These are phyloP conservation scores for Lachnellula cervina DNA, from an alignment of 2,329 filamentous ascomycete genomes.

Conservation along the genomic window DNA sequence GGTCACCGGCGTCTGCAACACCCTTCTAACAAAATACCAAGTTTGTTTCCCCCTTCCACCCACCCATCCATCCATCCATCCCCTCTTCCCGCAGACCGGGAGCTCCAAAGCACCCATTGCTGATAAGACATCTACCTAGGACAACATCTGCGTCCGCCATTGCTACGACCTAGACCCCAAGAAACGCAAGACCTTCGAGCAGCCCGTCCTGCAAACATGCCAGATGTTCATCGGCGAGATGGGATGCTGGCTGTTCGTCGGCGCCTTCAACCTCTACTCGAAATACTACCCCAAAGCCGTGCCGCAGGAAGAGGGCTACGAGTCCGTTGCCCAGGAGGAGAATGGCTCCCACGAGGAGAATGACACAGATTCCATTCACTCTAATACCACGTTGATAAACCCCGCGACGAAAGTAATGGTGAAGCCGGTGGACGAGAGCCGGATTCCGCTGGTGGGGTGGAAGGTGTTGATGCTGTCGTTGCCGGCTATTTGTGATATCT, in stretches of 20 bases:
- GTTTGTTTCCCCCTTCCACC: conserved; percentile 41
- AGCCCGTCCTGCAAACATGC: conserved; percentile 91
- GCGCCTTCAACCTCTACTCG: conserved; percentile 61
- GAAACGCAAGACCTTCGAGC: conserved; percentile 74
- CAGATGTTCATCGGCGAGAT: conserved; percentile 98
- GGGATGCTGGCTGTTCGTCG: conserved; percentile 91
- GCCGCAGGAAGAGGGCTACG: conserved; percentile 54
- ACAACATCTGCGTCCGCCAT: conserved; percentile 94
- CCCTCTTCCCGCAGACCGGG: no score
- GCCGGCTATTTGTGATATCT: conserved; percentile 89
- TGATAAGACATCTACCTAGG: conserved; percentile 44
- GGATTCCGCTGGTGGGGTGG: conserved; percentile 60
- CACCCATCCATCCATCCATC: neutral
- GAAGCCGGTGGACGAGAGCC: conserved; percentile 47
- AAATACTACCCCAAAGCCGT: conserved; percentile 45
- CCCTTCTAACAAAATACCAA: conserved; percentile 93
- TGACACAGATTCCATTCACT: conserved; percentile 43
- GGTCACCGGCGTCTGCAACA: conserved; percentile 93
- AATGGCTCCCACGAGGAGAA: conserved; percentile 16
- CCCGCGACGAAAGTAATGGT: conserved; percentile 49
- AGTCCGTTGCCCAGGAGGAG: conserved; percentile 48
- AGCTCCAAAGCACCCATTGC: no score
- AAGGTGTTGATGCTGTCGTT: conserved; percentile 72
- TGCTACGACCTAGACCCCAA: conserved; percentile 67
- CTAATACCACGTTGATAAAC: conserved; percentile 37